Base-by-base conservation (phyloP, 768 basidiomycete genomes). In the Leucocoprinus birnbaumii region DNA sequence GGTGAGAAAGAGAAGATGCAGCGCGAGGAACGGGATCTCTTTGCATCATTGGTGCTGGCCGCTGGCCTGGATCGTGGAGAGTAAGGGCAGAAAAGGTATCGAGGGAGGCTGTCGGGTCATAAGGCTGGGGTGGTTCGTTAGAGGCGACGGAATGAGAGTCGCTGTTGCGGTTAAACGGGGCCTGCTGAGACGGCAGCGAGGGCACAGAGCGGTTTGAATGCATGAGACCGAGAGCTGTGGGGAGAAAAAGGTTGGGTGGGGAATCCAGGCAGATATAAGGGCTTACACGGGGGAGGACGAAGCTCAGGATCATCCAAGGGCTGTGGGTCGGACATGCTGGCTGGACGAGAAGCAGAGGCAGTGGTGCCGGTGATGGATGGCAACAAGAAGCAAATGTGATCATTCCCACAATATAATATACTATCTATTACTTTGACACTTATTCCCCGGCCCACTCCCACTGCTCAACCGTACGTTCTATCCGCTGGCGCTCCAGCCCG, bases 401-500 rank as follows among this genome's bases (percentile, higher is more conserved):
- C 2, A 44, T 50, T 50, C 48, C 48, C 48, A 50, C 48, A 48
- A 62, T n/a, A n/a, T n/a, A n/a, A n/a, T n/a, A n/a, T n/a, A n/a
- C n/a, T n/a, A n/a, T n/a, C n/a, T n/a, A n/a, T n/a, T n/a, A n/a
- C n/a, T n/a, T n/a, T n/a, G n/a, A n/a, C 31, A 31, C 31, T 31
- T 31, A 56, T 19, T 19, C 40, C 9, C 26, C 9, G 25, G 66
- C 53, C 87, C 87, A 89, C 16, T 64, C 73, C 87, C 87, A 91
- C 48, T 77, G 76, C 69, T 91, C 89, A 41, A 85, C 68, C 22
- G 75, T 70, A 56, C 89, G 80, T 63, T 87, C 85, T 59, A 89
- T 80, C 47, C 82, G 78, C 59, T 91, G 89, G 59, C 89, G 73
- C 64, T 91, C 89, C 40, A 90, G 41, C 19, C 85, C 82, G 25